These are phyloP conservation scores for Byssothecium circinans DNA, from an alignment of 2,329 filamentous ascomycete genomes.

Conservation along the genomic window DNA sequence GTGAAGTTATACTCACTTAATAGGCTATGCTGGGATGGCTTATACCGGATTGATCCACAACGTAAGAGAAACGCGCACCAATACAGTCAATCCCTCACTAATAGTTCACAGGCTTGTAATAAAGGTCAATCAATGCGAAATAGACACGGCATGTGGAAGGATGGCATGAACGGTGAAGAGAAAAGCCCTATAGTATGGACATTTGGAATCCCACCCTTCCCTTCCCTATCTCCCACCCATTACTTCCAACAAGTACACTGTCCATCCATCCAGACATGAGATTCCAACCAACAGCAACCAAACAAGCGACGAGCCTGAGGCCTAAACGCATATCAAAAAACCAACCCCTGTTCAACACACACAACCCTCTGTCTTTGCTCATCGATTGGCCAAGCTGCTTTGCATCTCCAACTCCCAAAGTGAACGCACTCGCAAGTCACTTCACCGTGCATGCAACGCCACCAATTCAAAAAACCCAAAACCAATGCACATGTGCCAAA, in stretches of 20 bases:
- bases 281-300: background rate
- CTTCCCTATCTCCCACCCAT: slow-evolving; percentile 4
- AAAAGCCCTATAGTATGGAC: background rate
- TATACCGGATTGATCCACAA: no score
- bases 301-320: background rate
- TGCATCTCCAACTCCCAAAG: background rate
- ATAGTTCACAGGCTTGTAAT: no score
- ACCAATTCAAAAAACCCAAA: background rate
- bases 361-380: background rate
- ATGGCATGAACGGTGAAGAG: background rate
- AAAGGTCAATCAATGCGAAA: no score
- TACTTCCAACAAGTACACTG: slow-evolving; percentile 14
- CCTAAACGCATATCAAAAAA: background rate
- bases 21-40: no score
- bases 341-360: background rate
- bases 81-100: no score
- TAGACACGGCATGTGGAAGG: background rate
- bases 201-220: background rate
- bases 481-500: slow-evolving; percentile 7
- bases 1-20: no score
- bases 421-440: background rate
- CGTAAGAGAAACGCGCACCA: no score
- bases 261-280: slow-evolving; percentile 4
- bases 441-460: background rate
- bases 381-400: background rate